Conservation (phyloP, 345 rosid genomes). For the Brassica cretica region DNA sequence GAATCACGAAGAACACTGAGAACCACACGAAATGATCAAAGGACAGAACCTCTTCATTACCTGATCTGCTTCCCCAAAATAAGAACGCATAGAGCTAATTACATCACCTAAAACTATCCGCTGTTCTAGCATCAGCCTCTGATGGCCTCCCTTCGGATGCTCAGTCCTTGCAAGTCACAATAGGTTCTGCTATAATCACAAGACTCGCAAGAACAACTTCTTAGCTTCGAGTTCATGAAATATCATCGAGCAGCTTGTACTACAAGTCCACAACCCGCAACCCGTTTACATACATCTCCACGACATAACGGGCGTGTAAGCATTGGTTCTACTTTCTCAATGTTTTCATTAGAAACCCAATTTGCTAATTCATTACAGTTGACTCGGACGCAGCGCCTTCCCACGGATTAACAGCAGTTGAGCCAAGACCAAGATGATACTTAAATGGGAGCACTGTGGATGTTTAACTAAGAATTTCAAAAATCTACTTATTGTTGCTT, state of each 20-base stretch:
- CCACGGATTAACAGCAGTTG: not conserved
- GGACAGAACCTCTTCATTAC: not conserved
- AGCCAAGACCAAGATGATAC: not conserved
- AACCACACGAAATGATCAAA: not conserved
- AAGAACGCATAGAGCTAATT: not conserved
- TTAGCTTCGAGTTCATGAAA: too few relatives aligned
- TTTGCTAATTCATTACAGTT: not conserved
- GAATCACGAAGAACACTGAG: not conserved
- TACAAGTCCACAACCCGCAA: too few relatives aligned
- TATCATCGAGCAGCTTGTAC: too few relatives aligned
- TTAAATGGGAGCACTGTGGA: not conserved
- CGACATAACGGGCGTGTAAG: too few relatives aligned
- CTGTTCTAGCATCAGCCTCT: slow-evolving; percentile 73
- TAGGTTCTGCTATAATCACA: too few relatives aligned
- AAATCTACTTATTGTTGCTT: not conserved
- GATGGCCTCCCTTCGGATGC: slow-evolving; percentile 52
- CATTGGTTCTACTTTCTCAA: not conserved
- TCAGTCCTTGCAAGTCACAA: too few relatives aligned
- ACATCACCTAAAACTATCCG: slow-evolving; percentile 14
- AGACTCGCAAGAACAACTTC: too few relatives aligned
- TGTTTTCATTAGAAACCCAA: slow-evolving; percentile 34
- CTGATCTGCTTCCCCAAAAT: not conserved
- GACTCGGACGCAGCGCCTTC: not conserved
- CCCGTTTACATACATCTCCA: too few relatives aligned
- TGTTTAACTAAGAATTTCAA: not conserved